Conservation (phyloP, 495 filamentous ascomycete species). For the Trichocladium antarcticum region DNA sequence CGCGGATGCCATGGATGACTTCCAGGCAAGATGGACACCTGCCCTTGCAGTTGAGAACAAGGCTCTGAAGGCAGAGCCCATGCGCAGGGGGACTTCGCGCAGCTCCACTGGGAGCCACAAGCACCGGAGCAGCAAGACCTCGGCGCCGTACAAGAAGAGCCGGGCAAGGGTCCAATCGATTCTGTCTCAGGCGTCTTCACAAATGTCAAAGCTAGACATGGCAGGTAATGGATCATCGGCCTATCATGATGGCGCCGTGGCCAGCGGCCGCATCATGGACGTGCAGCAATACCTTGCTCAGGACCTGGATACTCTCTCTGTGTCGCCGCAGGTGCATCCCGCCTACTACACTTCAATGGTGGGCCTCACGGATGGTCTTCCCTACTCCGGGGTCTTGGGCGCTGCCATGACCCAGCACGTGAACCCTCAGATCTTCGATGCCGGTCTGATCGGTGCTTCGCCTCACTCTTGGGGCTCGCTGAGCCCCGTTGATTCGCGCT, state of each 20-base stretch:
- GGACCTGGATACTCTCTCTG: constrained; percentile 36
- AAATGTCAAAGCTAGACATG: constrained; percentile 41
- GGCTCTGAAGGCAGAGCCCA: constrained; percentile 34
- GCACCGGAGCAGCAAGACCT: constrained; percentile 36
- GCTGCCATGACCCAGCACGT: constrained; percentile 33
- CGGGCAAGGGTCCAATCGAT: constrained; percentile 35
- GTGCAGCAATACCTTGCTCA: constrained; percentile 35
- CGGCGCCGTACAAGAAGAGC: constrained; percentile 31
- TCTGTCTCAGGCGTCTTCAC: constrained; percentile 33
- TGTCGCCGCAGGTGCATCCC: constrained; percentile 28
- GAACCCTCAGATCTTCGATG: constrained; percentile 39
- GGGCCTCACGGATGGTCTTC: constrained; percentile 33
- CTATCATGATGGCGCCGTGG: constrained; percentile 21
- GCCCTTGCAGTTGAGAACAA: constrained; percentile 23
- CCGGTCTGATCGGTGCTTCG: constrained; percentile 32
- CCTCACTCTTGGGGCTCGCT: constrained; percentile 42
- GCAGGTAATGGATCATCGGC: constrained; percentile 34
- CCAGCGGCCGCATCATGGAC: constrained; percentile 33
- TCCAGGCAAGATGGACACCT: constrained; percentile 35
- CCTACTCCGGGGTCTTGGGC: constrained; percentile 30
- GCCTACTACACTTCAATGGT: constrained; percentile 32
- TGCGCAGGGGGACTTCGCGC: constrained; percentile 38
- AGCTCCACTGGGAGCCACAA: constrained; percentile 40
- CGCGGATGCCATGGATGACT: constrained; percentile 36
- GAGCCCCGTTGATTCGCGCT: constrained; percentile 37